Conservation (phyloP, 2,329 filamentous ascomycete genomes). For the Lecanicillium sp. region DNA sequence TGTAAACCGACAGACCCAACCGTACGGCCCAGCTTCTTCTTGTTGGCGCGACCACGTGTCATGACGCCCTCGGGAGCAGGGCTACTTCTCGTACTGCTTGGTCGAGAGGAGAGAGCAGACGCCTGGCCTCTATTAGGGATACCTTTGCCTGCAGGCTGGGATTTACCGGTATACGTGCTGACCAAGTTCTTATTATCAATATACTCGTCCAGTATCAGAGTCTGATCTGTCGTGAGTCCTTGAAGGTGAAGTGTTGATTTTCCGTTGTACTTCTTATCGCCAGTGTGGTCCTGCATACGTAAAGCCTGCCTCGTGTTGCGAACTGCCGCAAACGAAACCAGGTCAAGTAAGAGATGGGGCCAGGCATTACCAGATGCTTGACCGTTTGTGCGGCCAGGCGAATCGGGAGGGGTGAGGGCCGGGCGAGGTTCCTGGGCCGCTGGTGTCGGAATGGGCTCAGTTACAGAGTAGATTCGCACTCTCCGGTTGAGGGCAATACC, state of each 20-base stretch:
- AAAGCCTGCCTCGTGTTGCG: conserved; percentile 17
- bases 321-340: conserved; percentile 44
- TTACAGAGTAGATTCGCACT: conserved; percentile 67
- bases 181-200: conserved; percentile 51
- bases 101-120: conserved; percentile 19
- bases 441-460: conserved; percentile 27
- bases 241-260: conserved; percentile 54
- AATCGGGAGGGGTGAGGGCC: conserved; percentile 32
- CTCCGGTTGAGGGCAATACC: conserved; percentile 63
- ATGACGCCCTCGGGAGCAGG: conserved; percentile 50
- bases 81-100: conserved; percentile 58
- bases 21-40: conserved; percentile 60
- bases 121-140: conserved; percentile 16
- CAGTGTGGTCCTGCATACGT: conserved; percentile 53
- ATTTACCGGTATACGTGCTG: conserved; percentile 34
- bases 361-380: conserved; percentile 26
- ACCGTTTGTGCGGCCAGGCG: conserved; percentile 22
- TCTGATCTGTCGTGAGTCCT: conserved; percentile 63
- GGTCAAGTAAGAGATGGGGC: conserved; percentile 34
- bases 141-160: conserved; percentile 25
- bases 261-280: conserved; percentile 71
- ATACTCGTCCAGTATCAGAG: conserved; percentile 78
- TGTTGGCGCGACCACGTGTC: conserved; percentile 64
- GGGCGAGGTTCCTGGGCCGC: conserved; percentile 24
- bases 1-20: conserved; percentile 73